These are phyloP conservation scores for Pseudocercospora eumusae DNA, from an alignment of 2,329 filamentous ascomycete genomes.

Conservation along the genomic window DNA sequence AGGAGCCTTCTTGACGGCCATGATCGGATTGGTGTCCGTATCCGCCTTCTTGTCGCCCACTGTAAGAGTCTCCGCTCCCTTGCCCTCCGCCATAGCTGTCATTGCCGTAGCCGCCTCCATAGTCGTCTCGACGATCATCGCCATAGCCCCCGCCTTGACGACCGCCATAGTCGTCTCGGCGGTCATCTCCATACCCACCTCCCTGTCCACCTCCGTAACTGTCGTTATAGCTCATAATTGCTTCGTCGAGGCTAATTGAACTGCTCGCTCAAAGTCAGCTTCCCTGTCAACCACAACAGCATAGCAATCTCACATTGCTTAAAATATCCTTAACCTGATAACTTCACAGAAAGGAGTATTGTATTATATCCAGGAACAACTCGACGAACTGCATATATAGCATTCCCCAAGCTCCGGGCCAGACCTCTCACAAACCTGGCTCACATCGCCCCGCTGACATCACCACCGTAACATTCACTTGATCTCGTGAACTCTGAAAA, in stretches of 20 bases:
- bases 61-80: constrained; percentile 27
- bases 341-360: no score
- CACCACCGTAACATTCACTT: constrained; percentile 10
- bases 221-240: constrained; percentile 34
- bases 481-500: constrained; percentile 10
- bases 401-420: not conserved
- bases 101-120: constrained; percentile 26
- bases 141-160: constrained; percentile 24
- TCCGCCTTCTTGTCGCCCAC: constrained; percentile 23
- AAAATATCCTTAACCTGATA: not conserved
- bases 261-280: not conserved
- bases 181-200: constrained; percentile 25
- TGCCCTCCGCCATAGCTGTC: constrained; percentile 21
- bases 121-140: constrained; percentile 14
- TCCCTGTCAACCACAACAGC: not conserved
- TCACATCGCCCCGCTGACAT: not conserved
- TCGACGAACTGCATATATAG: not conserved
- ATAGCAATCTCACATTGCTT: not conserved
- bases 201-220: constrained; percentile 30
- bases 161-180: constrained; percentile 24
- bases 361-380: not conserved
- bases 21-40: constrained; percentile 39
- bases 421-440: constrained; percentile 1
- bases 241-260: not conserved
- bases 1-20: constrained; percentile 33